Base-by-base conservation (phyloP, 495 filamentous ascomycete species). In the Lasiosphaeria ovina region DNA sequence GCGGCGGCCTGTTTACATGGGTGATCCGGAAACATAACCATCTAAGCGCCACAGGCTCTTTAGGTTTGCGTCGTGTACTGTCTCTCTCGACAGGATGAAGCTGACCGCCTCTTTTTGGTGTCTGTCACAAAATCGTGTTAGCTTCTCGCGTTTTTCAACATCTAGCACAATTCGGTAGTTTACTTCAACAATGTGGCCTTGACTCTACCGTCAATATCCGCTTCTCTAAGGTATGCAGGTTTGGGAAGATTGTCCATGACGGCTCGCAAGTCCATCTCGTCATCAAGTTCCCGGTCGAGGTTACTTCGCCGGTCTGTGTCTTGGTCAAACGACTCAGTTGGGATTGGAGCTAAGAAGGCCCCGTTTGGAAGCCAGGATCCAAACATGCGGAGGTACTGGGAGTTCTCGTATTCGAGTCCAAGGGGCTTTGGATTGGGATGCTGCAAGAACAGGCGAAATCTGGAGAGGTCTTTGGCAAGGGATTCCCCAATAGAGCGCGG, bases 311-410 rank as follows among this genome's bases (percentile, higher is more conserved):
- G 42, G 12, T 10, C 16, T 12, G 42, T 40, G 12, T 45, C 42
- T 3, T n/a, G 12, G 4, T 45, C 11, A 12, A 3, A 14, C 6
- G 12, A 33, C 8, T 52, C 50, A 4, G 31, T 52, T 11, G 17
- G 2, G 8, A 52, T 12, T n/a, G 50, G 50, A n/a, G 50, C 4
- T 33, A 52, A 31, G 6, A 52, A 31, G 34, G 50, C 24, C 11
- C 50, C 50, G 7, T n/a, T 9, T 3, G 50, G 50, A 7, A 52
- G 31, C 17, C 17, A 52, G n/a, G 50, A 52, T 35, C 50, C 50
- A 10, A 33, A 5, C 50, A 34, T 52, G 50, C 50, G 17, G 12
- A 52, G 50, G 50, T 52, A 52, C 24, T 52, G 50, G 12, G 50
- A 31, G n/a, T 52, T 52, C 24, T 52, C 50, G 34, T 52, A 52